phyloP scores from a whole-genome alignment of 768 basidiomycete genomes.

The Amanita pallidorosea region DNA sequence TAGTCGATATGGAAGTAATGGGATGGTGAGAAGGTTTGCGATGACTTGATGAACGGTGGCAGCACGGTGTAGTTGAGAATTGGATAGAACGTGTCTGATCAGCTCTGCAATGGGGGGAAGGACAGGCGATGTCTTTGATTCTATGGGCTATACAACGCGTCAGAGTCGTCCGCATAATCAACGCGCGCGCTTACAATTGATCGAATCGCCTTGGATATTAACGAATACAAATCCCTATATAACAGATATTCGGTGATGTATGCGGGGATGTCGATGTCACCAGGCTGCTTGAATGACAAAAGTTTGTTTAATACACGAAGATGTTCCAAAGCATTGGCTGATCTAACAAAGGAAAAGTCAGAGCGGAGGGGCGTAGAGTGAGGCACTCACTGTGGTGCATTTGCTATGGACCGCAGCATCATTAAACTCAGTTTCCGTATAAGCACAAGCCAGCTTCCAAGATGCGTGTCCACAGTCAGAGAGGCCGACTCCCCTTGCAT shows the following conservation, averaged over 20 bases:
- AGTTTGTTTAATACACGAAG: constrained; percentile 41
- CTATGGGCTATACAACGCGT: constrained; percentile 32
- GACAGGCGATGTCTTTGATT: constrained; percentile 35
- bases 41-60: constrained; percentile 32
- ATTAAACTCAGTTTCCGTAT: constrained; percentile 36
- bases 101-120: constrained; percentile 16
- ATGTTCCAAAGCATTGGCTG: constrained; percentile 32
- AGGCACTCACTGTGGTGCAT: constrained; percentile 34
- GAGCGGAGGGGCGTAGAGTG: background rate
- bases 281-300: constrained; percentile 20
- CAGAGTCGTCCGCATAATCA: background rate
- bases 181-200: constrained; percentile 34
- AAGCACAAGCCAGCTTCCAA: constrained; percentile 36
- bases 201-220: constrained; percentile 29
- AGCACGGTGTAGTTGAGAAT: constrained; percentile 16
- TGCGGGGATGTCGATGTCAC: constrained; percentile 8
- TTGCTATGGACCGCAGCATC: constrained; percentile 42
- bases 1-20: constrained; percentile 68
- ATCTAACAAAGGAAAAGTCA: constrained; percentile 23
- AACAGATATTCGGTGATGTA: constrained; percentile 36
- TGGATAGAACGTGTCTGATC: constrained; percentile 27
- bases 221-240: constrained; percentile 31
- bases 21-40: constrained; percentile 54
- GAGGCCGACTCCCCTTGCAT: constrained; percentile 30
- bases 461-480: constrained; percentile 24